Percentiles rank a stretch among this genome's conserved stretches.
Conservation (phyloP, 169 alveolate species). For the Plasmodium relictum region DNA sequence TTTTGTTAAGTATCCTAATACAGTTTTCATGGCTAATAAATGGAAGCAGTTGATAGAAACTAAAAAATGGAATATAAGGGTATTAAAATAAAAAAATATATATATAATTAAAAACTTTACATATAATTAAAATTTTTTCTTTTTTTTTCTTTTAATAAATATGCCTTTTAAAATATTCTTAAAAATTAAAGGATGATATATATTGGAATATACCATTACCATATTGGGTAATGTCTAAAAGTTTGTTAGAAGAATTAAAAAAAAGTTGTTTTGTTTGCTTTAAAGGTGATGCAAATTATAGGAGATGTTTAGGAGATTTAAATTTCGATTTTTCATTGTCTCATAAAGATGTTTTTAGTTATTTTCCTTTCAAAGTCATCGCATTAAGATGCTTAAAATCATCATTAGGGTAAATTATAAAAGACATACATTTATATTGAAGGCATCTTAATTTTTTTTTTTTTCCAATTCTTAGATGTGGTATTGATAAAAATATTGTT, state of each 20-base stretch:
- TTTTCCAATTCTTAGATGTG: slow-evolving; percentile 26
- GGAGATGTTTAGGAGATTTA: slow-evolving; percentile 64
- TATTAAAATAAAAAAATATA: neutral
- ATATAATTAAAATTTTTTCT: neutral
- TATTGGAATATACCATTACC: slow-evolving; percentile 72
- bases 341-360: slow-evolving; percentile 40
- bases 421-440: neutral
- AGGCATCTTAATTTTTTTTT: neutral
- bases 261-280: slow-evolving; percentile 48
- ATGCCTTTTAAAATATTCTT: neutral
- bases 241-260: slow-evolving; percentile 33
- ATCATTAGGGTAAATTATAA: slow-evolving; percentile 32
- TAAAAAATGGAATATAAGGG: slow-evolving; percentile 45
- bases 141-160: neutral
- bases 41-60: slow-evolving; percentile 48
- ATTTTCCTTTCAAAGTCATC: slow-evolving; percentile 40
- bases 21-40: slow-evolving; percentile 59
- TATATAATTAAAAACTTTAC: neutral
- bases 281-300: slow-evolving; percentile 72
- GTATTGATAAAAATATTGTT: slow-evolving; percentile 29
- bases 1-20: slow-evolving; percentile 52
- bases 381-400: slow-evolving; percentile 64
- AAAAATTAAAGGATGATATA: slow-evolving; percentile 27
- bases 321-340: slow-evolving; percentile 37
- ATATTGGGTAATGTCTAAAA: slow-evolving; percentile 57